Evolutionary conservation across 1,284 basidiomycete species (phyloP), one percentile per base, ranked within the genome.

Genomic region (Phlebopus sp.): DNA sequence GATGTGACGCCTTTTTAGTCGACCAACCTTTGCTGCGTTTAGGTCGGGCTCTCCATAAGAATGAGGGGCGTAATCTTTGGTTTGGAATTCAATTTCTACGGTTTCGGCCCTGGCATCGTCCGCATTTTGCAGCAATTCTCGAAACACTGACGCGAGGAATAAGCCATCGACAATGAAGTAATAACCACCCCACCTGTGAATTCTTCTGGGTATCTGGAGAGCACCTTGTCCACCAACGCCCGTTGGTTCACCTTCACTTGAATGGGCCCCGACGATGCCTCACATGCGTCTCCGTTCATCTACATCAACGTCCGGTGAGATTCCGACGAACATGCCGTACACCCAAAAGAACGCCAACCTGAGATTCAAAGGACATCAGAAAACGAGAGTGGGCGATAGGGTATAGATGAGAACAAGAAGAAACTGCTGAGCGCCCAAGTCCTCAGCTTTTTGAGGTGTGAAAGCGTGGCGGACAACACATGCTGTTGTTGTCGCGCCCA

Each of bases 81-180:
- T 88, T 60, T 86, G 81, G 56, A 93, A 94, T 52, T 79, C 80
- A 48, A 95, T 84, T 64, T 93, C 85, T 2, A 90, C 86, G 27
- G 77, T 72, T 44, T 75, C 79, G 5, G 93, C 88, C 31, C 83
- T 84, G 0, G 92, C 93, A 71, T 98, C 96, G 64, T 97, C 95
- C 11, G 94, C 94, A 64, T 99, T 99, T 72, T 98, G 77, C 3
- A 97, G 71, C 13, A 97, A 78, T 67, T 97, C 95, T 39, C 95
- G 81, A 60, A 94, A 92, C 34, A 95, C 90, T 79, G 42, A 47
- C 34, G 18, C 34, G 38, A 30, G 17, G 25, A 15, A 11, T 29
- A 8, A 29, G 27, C 27, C 10, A 29, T 8, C 27, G 10, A 4
- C 27, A 29, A 5, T 29, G 8, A 29, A 29, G 9, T 29, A 8